These are phyloP conservation scores for Rubus idaeus DNA, from an alignment of 306 rosid species.

Conservation along the genomic window DNA sequence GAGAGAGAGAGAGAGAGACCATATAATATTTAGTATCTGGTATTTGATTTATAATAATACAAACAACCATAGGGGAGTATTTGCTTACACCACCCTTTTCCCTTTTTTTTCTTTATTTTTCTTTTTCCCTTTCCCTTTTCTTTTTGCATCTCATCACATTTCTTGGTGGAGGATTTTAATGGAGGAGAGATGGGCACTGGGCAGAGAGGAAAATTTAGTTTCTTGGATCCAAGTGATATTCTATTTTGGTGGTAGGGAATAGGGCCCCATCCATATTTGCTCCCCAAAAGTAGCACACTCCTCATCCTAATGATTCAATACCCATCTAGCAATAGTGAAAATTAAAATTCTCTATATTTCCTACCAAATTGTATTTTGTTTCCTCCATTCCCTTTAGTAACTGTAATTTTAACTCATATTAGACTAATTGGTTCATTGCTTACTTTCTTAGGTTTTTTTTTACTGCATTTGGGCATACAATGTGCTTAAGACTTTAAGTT, in stretches of 20 bases:
- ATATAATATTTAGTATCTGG: conserved; percentile 16
- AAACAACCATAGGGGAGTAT: background rate
- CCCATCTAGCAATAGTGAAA: conserved; percentile 21
- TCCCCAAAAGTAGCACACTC: conserved; percentile 91
- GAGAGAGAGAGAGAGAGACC: background rate
- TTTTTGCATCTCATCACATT: conserved; percentile 26
- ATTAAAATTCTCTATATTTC: background rate
- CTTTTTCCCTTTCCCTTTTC: background rate
- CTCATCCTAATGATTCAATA: conserved; percentile 49
- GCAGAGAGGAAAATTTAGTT: conserved; percentile 16
- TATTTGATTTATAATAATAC: conserved; percentile 24
- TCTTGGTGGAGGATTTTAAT: conserved; percentile 38
- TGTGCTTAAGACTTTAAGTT: background rate
- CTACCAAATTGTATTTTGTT: background rate
- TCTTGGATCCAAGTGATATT: conserved; percentile 42
- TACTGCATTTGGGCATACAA: background rate
- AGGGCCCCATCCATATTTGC: conserved; percentile 73
- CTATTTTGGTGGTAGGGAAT: conserved; percentile 48
- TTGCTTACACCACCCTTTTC: conserved; percentile 27
- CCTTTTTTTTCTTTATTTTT: conserved; percentile 14
- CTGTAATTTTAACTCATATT: background rate
- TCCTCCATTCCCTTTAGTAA: conserved; percentile 7
- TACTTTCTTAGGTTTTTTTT: background rate
- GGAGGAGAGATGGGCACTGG: conserved; percentile 29
- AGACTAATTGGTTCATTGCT: background rate